Base-by-base conservation (phyloP, 495 filamentous ascomycete genomes). In the Clohesyomyces aquaticus region DNA sequence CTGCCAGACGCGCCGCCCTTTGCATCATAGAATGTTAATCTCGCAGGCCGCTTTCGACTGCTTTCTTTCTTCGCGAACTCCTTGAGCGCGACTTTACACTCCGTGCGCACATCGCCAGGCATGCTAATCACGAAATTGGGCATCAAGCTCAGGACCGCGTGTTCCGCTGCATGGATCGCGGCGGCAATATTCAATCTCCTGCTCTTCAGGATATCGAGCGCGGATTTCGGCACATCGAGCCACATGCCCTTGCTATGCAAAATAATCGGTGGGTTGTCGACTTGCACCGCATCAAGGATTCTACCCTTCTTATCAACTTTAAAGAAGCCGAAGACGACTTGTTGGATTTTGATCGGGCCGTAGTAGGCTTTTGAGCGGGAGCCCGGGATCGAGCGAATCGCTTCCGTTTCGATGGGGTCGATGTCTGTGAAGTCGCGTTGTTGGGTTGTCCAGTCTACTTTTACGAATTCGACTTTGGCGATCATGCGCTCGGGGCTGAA, bases 361-460 rank as follows among this genome's bases (percentile, higher is more conserved):
- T 88, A 93, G 77, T 88, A 97, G 23, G 93, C 93, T 38, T 84
- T 81, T 1, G 78, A 79, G 4, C 78, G 67, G 10, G 78, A 78
- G 51, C 76, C 71, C 0, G 82, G 82, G 41, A 96, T 88, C 16
- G 79, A 78, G 3, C 91, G 88, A 70, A 91, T 90, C 21, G 85
- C 83, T 78, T 95, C 91, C 0, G 90, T 96, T 72, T 94, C 91
- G 54, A 90, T 78, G 1, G 94, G 93, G 75, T 98, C 94, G 73
- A 98, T 87, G 73, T 98, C 94, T 1, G 93, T 97, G 76, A 82
- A 98, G 73, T 97, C 94, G 55, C 94, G 88, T 68, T 96, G 93
- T 75, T 87, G 84, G 2, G 95, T 98, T 10, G 86, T 94, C 92
- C 91, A 99, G 76, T 97, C 91, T 35, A 98, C 93, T 55, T 88